Base-by-base conservation (phyloP, 768 basidiomycete genomes). In the Trametes cubensis region DNA sequence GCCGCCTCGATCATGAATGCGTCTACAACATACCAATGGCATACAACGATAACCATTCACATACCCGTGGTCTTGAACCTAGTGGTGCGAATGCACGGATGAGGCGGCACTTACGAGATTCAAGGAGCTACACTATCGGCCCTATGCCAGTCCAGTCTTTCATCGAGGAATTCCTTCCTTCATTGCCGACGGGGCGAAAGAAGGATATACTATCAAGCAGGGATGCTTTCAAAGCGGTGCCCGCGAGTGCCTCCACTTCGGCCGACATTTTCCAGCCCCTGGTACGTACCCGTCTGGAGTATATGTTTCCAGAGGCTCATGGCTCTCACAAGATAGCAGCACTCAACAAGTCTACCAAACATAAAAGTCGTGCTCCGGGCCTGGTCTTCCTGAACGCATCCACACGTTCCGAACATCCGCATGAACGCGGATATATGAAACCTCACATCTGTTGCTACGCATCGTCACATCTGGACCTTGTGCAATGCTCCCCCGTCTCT, bases 401-500 rank as follows among this genome's bases (percentile, higher is more conserved):
- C 34, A 20, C 20, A 14, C 51, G 42, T 20, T 42, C 23, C 10
- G 41, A 26, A 3, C 17, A 20, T 10, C 30, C 45, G 17, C 30
- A n/a, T 4, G n/a, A 18, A 10, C 55, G 20, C 7, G 55, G 55
- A 2, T 49, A 26, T 14, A 52, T 26, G 41, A 50, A 46, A 18
- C 55, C 61, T 10, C 55, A 57, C n/a, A 50, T 62, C 11, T 46
- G 47, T 28, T 62, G 61, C 41, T 62, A 42, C 26, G 25, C 42
- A 6, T 10, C 23, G 5, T 21, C 57, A 28, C 21, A 20, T 18
- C 11, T 25, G 7, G 48, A 23, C 8, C 15, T n/a, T 18, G 30
- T 56, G 21, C 49, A 40, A 18, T 7, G 7, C 4, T 20, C 18
- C 15, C 25, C 38, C 4, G 41, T 7, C 4, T 1, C 17, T 2